Evolutionary conservation across 2,329 filamentous ascomycete genomes (phyloP), one percentile per base, ranked within the genome.

Genomic region (Phaeophleospora eucalypticola): DNA sequence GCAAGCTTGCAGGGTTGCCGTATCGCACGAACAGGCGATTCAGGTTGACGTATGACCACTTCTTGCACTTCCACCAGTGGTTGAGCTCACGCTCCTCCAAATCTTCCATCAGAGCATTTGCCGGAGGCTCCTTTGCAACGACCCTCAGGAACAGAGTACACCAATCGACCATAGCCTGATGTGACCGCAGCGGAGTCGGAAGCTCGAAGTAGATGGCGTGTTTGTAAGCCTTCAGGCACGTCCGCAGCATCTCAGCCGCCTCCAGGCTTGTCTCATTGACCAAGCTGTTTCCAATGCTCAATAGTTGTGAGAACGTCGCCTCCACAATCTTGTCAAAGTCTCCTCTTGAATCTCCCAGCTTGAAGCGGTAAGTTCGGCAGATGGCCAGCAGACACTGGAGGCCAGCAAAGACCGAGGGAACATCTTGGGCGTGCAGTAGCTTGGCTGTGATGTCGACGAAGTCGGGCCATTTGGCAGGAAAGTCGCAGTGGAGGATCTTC

Each of bases 21-120:
- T 98, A 95, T 69, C 90, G 58, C 61, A 97, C 90, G 65, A 93
- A 98, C 15, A 98, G 80, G 53, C 93, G 82, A 73, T 98, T 98
- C 59, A 98, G 72, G 69, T 97, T 97, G 63, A 93, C 95, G 70
- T 96, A 98, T 12, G 91, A 87, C 93, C 93, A 97, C 71, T 98
- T 98, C 83, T 97, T 97, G 54, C 90, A 87, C 76, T 97, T 98
- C 91, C 91, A 98, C 91, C 93, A 98, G 68, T 96, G 89, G 66
- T 95, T 90, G 61, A 85, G 81, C 70, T 97, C 93, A 48, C 93
- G 82, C 64, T 97, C 91, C 48, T 88, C 83, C 43, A 85, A 72
- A 51, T 87, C 87, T 50, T 94, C 89, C 48, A 76, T 69, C 79
- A 97, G 83, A 29, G 90, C 85, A 58, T 78, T 82, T 46, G 86